phyloP scores from a whole-genome alignment of 139 green algal genomes.

The Zygnema circumcarinatum region DNA sequence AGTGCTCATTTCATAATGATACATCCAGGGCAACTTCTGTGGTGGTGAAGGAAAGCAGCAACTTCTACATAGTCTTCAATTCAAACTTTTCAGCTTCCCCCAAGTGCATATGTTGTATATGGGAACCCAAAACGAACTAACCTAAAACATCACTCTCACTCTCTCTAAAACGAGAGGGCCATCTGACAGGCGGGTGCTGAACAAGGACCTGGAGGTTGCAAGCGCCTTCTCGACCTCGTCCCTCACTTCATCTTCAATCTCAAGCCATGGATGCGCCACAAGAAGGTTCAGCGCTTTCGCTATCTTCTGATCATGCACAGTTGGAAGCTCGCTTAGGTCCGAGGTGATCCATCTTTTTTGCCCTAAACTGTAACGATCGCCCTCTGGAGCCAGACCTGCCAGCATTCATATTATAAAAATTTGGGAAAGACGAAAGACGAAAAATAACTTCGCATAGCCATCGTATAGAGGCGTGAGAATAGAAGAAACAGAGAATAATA shows the following conservation, averaged over 20 bases:
- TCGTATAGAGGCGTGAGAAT: too few species aligned
- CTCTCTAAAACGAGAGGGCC: background rate
- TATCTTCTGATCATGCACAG: background rate
- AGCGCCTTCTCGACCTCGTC: background rate
- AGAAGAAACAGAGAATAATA: too few species aligned
- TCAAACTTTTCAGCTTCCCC: too few species aligned
- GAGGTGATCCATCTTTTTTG: too few species aligned
- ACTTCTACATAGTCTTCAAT: too few species aligned
- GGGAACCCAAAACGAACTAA: background rate
- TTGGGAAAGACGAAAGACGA: too few species aligned
- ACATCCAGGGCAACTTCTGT: background rate
- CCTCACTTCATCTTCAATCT: background rate
- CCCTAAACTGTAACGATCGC: too few species aligned
- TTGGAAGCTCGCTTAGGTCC: slow-evolving; percentile 24
- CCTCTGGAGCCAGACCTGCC: too few species aligned
- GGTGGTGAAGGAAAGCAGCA: too few species aligned
- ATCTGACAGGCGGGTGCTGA: background rate
- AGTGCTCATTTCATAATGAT: background rate
- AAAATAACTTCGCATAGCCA: too few species aligned
- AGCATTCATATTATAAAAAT: too few species aligned
- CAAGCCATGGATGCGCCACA: slow-evolving; percentile 4
- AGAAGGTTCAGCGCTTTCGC: slow-evolving; percentile 20
- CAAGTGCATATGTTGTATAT: background rate
- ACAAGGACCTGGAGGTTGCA: background rate
- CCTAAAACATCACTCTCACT: background rate